These are phyloP conservation scores for Scytalidium sp. DNA, from an alignment of 2,329 filamentous ascomycete species.

Conservation along the genomic window DNA sequence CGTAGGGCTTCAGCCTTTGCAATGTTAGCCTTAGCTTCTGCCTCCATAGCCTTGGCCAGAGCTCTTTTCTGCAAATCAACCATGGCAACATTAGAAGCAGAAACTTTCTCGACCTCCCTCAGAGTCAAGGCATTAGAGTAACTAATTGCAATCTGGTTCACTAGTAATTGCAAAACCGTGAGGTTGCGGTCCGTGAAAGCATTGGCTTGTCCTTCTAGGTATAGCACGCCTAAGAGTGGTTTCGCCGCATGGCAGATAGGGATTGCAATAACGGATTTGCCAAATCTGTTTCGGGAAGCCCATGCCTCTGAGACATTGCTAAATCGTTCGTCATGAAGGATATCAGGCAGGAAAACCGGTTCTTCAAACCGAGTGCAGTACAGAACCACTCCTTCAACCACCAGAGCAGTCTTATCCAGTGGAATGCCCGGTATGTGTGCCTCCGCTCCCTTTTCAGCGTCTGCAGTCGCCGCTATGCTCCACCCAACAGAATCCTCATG, in stretches of 20 bases:
- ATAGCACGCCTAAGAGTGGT: conserved; percentile 69
- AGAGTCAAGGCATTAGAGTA: conserved; percentile 66
- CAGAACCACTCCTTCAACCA: conserved; percentile 74
- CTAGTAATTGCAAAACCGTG: conserved; percentile 65
- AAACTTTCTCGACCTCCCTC: conserved; percentile 73
- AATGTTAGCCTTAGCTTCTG: conserved; percentile 72
- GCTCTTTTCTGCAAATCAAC: conserved; percentile 73
- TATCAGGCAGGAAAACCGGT: conserved; percentile 69
- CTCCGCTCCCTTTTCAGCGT: conserved; percentile 65
- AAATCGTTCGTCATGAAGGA: conserved; percentile 73
- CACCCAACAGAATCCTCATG: conserved; percentile 58
- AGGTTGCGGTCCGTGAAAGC: conserved; percentile 75
- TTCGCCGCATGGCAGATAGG: conserved; percentile 73
- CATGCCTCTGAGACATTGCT: conserved; percentile 71
- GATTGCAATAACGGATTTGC: conserved; percentile 75
- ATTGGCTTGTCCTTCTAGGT: conserved; percentile 71
- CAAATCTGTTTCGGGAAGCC: conserved; percentile 64
- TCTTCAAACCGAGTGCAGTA: conserved; percentile 77
- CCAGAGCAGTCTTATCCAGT: conserved; percentile 61
- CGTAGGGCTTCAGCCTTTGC: conserved; percentile 74
- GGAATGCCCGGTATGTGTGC: conserved; percentile 65
- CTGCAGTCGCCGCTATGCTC: conserved; percentile 72
- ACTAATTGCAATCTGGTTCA: conserved; percentile 75
- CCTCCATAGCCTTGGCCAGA: conserved; percentile 66
- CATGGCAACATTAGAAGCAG: conserved; percentile 75